Evolutionary conservation across 495 filamentous ascomycete species (phyloP).

Genomic region (Tuber aestivum): DNA sequence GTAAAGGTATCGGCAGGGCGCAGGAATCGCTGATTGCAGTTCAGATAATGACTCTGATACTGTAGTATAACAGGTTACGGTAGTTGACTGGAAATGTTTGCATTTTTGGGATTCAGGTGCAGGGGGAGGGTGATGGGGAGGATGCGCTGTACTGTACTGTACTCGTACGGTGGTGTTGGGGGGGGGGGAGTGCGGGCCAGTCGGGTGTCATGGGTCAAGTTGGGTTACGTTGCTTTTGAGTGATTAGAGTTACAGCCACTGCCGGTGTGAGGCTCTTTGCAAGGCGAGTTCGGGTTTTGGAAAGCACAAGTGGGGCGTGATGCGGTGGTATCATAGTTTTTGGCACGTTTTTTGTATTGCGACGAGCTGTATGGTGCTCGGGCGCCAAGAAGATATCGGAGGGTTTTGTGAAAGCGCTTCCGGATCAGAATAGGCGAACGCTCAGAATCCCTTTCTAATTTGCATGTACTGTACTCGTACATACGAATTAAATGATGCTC

Average conservation of each 20-base stretch:
- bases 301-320: neutral
- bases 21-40: neutral
- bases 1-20: neutral
- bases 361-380: no score
- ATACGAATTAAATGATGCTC: no score
- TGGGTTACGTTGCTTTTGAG: neutral
- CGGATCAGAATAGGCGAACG: no score
- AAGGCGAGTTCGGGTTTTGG: neutral
- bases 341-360: no score
- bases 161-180: neutral
- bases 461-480: no score
- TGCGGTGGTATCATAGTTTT: no score
- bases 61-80: neutral
- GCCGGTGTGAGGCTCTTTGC: neutral
- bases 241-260: neutral
- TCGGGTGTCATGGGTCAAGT: neutral
- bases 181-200: neutral
- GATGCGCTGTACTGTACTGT: neutral
- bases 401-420: no score
- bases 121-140: neutral
- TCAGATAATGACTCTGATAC: neutral
- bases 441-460: no score
- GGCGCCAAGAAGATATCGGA: no score
- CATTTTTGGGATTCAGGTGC: neutral
- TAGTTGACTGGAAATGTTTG: neutral